These are phyloP conservation scores for Psilocybe cyanescens DNA, from an alignment of 768 basidiomycete species.

Conservation along the genomic window DNA sequence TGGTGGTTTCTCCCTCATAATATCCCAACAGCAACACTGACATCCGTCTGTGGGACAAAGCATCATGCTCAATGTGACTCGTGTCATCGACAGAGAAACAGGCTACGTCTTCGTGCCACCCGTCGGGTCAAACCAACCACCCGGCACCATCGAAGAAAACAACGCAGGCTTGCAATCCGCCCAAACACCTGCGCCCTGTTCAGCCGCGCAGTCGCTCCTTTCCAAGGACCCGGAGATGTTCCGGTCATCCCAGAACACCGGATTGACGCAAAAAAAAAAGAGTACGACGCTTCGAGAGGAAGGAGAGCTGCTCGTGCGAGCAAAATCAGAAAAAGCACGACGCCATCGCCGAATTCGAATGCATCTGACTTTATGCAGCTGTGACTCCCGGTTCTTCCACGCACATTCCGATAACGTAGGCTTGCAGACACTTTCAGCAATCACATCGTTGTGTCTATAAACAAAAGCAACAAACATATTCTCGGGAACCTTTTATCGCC, in stretches of 20 bases:
- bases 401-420: too few relatives aligned
- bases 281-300: constrained; percentile 84
- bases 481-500: too few relatives aligned
- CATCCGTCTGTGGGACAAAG: constrained; percentile 72
- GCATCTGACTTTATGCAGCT: constrained; percentile 9
- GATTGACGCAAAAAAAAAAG: constrained; percentile 78
- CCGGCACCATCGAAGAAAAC: constrained; percentile 36
- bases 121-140: constrained; percentile 32
- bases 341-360: not conserved
- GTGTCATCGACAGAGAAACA: constrained; percentile 85
- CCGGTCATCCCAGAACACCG: constrained; percentile 91
- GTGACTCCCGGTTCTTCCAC: not conserved
- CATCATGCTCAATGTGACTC: constrained; percentile 90
- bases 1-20: constrained; percentile 24
- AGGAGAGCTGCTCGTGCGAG: constrained; percentile 42
- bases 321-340: constrained; percentile 35
- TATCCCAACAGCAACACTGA: not conserved
- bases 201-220: constrained; percentile 60
- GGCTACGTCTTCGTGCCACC: constrained; percentile 88
- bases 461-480: too few relatives aligned
- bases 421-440: too few relatives aligned
- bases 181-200: constrained; percentile 75
- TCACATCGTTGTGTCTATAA: too few relatives aligned
- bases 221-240: constrained; percentile 55
- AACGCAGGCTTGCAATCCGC: constrained; percentile 44